Evolutionary conservation across 352 stramenopile genomes (phyloP).

Genomic region (Phytophthora cactorum): DNA sequence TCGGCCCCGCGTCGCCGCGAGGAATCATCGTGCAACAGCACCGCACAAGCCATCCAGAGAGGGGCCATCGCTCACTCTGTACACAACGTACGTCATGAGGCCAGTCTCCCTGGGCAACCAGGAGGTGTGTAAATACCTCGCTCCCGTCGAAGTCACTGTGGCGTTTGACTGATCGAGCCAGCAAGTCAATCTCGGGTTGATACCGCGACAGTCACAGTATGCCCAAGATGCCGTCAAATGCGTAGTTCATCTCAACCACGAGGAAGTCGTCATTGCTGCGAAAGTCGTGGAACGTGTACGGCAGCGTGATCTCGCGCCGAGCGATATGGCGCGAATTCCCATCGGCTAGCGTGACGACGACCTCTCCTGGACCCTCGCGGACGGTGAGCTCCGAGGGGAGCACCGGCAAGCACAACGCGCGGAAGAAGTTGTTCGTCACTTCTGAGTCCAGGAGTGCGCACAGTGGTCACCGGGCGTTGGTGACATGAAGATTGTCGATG

Average conservation of each 20-base stretch:
- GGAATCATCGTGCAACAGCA: background rate
- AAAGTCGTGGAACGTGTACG: background rate
- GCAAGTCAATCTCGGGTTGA: too few relatives aligned
- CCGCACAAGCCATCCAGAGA: background rate
- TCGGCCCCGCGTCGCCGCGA: background rate
- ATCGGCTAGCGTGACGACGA: constrained; percentile 19
- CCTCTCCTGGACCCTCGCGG: background rate
- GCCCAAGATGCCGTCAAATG: constrained; percentile 31
- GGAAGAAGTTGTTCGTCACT: background rate
- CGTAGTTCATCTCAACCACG: constrained; percentile 27
- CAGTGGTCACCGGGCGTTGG: too few relatives aligned
- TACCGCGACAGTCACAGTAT: constrained; percentile 2
- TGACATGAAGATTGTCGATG: too few relatives aligned
- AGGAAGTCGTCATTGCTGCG: background rate
- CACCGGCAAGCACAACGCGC: background rate
- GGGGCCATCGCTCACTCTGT: too few relatives aligned
- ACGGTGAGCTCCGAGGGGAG: background rate
- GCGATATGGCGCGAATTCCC: constrained; percentile 6
- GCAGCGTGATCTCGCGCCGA: background rate
- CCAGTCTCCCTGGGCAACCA: too few relatives aligned
- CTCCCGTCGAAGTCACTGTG: background rate
- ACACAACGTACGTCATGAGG: too few relatives aligned
- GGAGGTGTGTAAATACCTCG: too few relatives aligned
- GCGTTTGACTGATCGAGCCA: background rate
- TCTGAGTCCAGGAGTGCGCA: too few relatives aligned